Base-by-base conservation (phyloP, 176 grass and related monocot species). In the Musa acuminata region DNA sequence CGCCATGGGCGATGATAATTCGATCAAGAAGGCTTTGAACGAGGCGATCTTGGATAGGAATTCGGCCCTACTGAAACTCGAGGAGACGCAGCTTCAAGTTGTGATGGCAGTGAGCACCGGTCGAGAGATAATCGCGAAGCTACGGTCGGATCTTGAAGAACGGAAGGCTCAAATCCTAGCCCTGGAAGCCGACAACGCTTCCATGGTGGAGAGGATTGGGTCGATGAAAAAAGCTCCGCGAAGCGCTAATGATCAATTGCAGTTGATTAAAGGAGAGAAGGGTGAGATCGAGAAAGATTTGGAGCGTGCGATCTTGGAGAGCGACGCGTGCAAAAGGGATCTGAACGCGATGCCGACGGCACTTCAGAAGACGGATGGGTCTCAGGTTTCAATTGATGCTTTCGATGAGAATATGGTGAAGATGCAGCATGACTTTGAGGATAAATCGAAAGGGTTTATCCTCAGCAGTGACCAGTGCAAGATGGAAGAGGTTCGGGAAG, bases 41-140 rank as follows among this genome's bases (percentile, higher is more conserved):
- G 19, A 2, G 19, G 69, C 8, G 8, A 8, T 49, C 11, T 49
- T 23, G 49, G 69, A 72, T 50, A 52, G 50, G 69, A 11, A 72
- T 52, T 72, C 69, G 16, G 49, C 69, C 2, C 49, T 20, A 21
- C 49, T 20, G 9, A 29, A 51, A n/a, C 50, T 72, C 23, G 14
- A n/a, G 1, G 49, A 13, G 49, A 13, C 20, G 49, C 14, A 25
- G 69, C 50, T 49, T 1, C 14, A 13, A 52, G 16, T 29, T 72
- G 48, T 23, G 19, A 17, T 6, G 2, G 55, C 27, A 19, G 55
- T n/a, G 74, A 70, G 17, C 0, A 53, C 9, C 0, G 78, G 77
- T 26, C 80, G 49, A 76, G 79, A 68, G 20, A 79, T 82, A 62
- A 72, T 79, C 26, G 63, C 4, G 12, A 49, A 19, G 35, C 35